phyloP scores from a whole-genome alignment of 129 eudicot species.

The Chrysanthemum makinoi region DNA sequence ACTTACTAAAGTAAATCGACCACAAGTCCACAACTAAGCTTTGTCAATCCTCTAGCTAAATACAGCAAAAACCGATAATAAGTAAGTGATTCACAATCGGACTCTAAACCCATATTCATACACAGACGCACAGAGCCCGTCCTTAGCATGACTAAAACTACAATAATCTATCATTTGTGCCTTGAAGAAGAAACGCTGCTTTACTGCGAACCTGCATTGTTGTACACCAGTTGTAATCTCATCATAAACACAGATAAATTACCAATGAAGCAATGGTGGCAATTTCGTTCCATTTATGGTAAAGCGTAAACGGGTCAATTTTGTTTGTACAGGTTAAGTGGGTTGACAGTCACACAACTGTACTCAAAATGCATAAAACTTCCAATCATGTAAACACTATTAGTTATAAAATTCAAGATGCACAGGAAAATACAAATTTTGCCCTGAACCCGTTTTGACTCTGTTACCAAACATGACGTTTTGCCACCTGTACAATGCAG shows the following conservation, averaged over 20 bases:
- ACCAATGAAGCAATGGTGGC: neutral
- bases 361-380: too few relatives aligned
- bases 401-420: neutral
- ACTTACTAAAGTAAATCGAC: neutral
- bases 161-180: constrained; percentile 34
- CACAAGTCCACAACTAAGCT: neutral
- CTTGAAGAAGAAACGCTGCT: constrained; percentile 86
- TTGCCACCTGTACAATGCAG: neutral
- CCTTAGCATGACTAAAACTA: constrained; percentile 19
- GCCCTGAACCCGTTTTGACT: neutral
- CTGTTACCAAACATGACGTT: neutral
- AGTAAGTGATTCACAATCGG: neutral
- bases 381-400: neutral
- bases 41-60: neutral
- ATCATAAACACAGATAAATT: neutral
- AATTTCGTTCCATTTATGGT: neutral
- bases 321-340: too few relatives aligned
- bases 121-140: neutral
- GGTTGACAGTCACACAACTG: too few relatives aligned
- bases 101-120: neutral
- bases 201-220: constrained; percentile 74
- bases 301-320: too few relatives aligned
- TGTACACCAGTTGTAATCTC: neutral
- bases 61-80: constrained; percentile 6
- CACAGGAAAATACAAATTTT: neutral